These are phyloP conservation scores for Acmispon strigosus DNA, from an alignment of 306 rosid genomes.

Conservation along the genomic window DNA sequence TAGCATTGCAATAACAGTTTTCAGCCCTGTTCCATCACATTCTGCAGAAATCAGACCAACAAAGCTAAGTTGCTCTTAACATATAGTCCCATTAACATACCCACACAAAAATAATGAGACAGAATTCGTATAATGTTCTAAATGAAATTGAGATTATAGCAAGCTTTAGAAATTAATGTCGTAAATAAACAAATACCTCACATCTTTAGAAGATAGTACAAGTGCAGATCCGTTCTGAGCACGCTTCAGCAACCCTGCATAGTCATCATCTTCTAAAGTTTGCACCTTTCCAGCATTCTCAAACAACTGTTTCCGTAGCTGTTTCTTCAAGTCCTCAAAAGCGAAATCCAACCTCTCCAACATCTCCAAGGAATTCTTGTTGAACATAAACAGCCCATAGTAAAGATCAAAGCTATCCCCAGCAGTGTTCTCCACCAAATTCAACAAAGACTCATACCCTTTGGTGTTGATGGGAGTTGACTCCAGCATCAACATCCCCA, in stretches of 20 bases:
- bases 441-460: conserved; percentile 68
- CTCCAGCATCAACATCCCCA: conserved; percentile 49
- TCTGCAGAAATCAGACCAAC: too few relatives aligned
- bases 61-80: too few relatives aligned
- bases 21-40: not conserved
- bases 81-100: too few relatives aligned
- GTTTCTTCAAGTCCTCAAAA: conserved; percentile 61
- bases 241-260: not conserved
- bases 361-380: conserved; percentile 59
- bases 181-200: conserved; percentile 20
- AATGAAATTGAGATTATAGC: not conserved
- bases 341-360: conserved; percentile 69
- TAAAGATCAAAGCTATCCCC: conserved; percentile 78
- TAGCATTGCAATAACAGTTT: not conserved
- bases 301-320: conserved; percentile 61
- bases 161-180: not conserved
- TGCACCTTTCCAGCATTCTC: conserved; percentile 31
- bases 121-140: not conserved
- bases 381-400: conserved; percentile 72
- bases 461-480: conserved; percentile 74
- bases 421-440: conserved; percentile 58
- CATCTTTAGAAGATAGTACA: conserved; percentile 19
- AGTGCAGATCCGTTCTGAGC: conserved; percentile 42
- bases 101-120: not conserved
- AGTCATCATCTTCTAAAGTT: not conserved